Percentiles rank a stretch among this genome's conserved stretches.
phyloP scores from a whole-genome alignment of 2,329 filamentous ascomycete species.

The Penicillium sp. region DNA sequence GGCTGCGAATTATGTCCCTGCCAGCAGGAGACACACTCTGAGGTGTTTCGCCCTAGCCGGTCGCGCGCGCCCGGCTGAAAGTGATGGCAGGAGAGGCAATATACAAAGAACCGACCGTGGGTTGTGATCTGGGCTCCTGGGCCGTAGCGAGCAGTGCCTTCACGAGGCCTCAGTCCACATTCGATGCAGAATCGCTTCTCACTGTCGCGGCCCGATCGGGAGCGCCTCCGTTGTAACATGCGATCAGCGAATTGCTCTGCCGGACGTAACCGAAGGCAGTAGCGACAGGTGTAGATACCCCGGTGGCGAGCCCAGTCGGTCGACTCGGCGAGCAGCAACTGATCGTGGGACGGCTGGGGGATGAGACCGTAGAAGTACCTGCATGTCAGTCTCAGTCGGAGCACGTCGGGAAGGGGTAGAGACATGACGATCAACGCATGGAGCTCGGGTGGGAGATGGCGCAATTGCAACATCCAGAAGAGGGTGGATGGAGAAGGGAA shows the following conservation, averaged over 20 bases:
- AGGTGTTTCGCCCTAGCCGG: constrained; percentile 9
- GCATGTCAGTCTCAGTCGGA: constrained; percentile 28
- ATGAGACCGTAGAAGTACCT: constrained; percentile 26
- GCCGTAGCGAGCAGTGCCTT: constrained; percentile 26
- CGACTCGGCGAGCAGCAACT: constrained; percentile 26
- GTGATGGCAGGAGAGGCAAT: constrained; percentile 24
- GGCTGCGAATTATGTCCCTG: neutral
- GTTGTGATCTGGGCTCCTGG: constrained; percentile 24
- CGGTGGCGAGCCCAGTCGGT: constrained; percentile 18
- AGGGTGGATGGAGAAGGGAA: constrained; percentile 4
- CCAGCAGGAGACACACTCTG: constrained; percentile 16
- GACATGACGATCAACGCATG: constrained; percentile 26
- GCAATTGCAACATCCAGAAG: too few relatives aligned
- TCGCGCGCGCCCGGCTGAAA: constrained; percentile 17
- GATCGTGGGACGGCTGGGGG: constrained; percentile 19
- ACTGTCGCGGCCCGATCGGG: constrained; percentile 18
- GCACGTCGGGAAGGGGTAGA: constrained; percentile 27
- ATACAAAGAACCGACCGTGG: constrained; percentile 19
- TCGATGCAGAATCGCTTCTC: constrained; percentile 29
- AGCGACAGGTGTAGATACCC: constrained; percentile 28
- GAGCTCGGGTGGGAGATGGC: constrained; percentile 33
- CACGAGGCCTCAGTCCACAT: constrained; percentile 26
- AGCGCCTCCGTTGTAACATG: constrained; percentile 25
- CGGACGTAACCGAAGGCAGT: constrained; percentile 29
- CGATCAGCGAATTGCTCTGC: constrained; percentile 24